Evolutionary conservation across 805 yeast genomes (phyloP).

Genomic region (Kodamaea sagamina): DNA sequence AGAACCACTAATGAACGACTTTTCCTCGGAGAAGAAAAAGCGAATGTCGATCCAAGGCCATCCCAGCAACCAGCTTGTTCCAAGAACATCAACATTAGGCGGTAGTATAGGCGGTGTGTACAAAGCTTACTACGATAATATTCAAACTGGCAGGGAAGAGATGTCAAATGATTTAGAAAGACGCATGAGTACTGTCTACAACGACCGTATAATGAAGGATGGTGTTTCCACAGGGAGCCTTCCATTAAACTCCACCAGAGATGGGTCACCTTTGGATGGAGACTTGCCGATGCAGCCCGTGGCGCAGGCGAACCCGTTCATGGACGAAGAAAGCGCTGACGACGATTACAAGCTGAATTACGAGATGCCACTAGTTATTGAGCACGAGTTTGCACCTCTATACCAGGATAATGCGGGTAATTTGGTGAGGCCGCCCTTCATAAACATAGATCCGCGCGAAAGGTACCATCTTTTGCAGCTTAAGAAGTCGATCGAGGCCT

Average conservation of each 20-base stretch:
- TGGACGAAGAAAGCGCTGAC: constrained; percentile 3
- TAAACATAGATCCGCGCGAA: constrained; percentile 45
- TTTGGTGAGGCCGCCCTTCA: constrained; percentile 45
- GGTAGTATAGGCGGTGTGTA: constrained; percentile 20
- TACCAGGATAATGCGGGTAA: constrained; percentile 41
- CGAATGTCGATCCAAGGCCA: constrained; percentile 28
- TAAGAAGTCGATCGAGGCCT: constrained; percentile 39
- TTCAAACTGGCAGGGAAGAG: constrained; percentile 22
- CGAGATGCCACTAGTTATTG: constrained; percentile 23
- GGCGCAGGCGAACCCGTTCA: constrained; percentile 4
- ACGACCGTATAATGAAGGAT: constrained; percentile 17
- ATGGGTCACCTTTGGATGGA: constrained; percentile 6
- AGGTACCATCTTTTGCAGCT: constrained; percentile 43
- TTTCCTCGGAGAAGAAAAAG: constrained; percentile 30
- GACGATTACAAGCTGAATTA: constrained; percentile 2
- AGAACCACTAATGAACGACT: constrained; percentile 25
- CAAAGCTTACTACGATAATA: constrained; percentile 21
- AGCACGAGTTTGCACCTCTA: constrained; percentile 35
- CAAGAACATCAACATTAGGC: constrained; percentile 28
- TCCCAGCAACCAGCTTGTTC: constrained; percentile 20
- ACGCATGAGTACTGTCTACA: constrained; percentile 26
- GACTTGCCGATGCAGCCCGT: constrained; percentile 1
- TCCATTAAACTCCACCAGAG: constrained; percentile 1
- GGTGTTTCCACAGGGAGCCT: constrained; percentile 12
- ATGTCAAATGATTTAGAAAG: constrained; percentile 30